A percentile compares a stretch with the other conserved stretches of the same genome.
phyloP scores from a whole-genome alignment of 805 yeast genomes.

The Yarrowia porcina region DNA sequence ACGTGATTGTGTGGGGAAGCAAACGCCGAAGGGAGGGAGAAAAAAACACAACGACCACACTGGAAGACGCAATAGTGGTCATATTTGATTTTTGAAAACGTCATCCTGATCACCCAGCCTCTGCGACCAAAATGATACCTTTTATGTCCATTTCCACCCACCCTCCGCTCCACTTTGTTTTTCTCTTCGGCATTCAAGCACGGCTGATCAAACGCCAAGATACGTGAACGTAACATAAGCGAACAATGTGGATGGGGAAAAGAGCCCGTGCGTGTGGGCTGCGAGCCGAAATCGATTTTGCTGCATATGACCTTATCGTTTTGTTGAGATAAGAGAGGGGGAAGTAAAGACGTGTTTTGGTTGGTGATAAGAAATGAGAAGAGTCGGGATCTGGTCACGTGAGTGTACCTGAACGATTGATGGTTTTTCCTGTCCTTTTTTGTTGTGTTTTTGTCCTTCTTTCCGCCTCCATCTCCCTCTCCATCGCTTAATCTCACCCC shows the following conservation, averaged over 20 bases:
- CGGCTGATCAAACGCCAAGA: slow-evolving; percentile 14
- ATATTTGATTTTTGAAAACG: no score
- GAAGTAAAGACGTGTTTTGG: no score
- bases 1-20: slow-evolving; percentile 21
- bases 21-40: neutral
- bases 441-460: no score
- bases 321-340: neutral
- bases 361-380: no score
- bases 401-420: no score
- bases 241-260: slow-evolving; percentile 7
- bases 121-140: neutral
- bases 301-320: slow-evolving; percentile 10
- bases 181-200: neutral
- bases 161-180: no score
- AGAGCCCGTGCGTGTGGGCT: neutral
- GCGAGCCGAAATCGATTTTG: slow-evolving; percentile 2
- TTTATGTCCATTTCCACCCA: neutral
- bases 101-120: neutral
- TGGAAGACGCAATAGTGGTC: no score
- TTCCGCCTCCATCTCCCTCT: no score
- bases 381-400: no score
- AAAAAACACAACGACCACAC: neutral
- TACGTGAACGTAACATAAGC: slow-evolving; percentile 3
- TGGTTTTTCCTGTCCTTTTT: no score
- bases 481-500: slow-evolving; percentile 12